phyloP scores from a whole-genome alignment of 345 rosid genomes.

The Passiflora organensis region DNA sequence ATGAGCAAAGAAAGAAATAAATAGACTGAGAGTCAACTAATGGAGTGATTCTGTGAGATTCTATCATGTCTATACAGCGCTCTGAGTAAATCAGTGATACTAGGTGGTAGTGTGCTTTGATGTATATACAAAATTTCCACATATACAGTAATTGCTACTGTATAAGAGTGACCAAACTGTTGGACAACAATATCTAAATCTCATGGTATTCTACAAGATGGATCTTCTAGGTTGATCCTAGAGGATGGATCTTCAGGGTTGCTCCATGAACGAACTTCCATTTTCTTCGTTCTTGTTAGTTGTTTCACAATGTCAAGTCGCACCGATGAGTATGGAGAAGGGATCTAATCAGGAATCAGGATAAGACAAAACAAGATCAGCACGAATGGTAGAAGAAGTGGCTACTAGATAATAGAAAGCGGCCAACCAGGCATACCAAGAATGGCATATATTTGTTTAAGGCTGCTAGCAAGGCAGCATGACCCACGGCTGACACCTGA shows the following conservation, averaged over 20 bases:
- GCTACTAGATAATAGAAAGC: neutral
- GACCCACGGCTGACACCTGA: constrained; percentile 60
- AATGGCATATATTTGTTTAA: constrained; percentile 48
- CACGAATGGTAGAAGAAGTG: neutral
- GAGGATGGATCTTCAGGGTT: constrained; percentile 39
- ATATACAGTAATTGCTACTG: neutral
- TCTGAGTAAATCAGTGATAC: no score
- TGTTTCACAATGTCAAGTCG: constrained; percentile 57
- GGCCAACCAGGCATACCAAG: constrained; percentile 34
- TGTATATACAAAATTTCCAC: constrained; percentile 11
- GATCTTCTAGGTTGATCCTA: constrained; percentile 11
- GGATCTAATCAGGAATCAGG: constrained; percentile 35
- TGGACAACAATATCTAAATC: neutral
- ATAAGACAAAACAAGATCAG: constrained; percentile 11
- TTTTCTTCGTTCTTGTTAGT: constrained; percentile 47
- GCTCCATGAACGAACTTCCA: constrained; percentile 41
- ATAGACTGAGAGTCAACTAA: constrained; percentile 8
- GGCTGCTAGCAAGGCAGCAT: constrained; percentile 57
- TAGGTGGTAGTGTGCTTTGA: constrained; percentile 11
- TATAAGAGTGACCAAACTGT: neutral
- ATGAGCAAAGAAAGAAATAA: no score
- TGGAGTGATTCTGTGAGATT: neutral
- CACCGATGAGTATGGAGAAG: constrained; percentile 52
- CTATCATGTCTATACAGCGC: no score
- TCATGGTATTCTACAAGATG: neutral